Evolutionary conservation across 2,329 filamentous ascomycete genomes (phyloP).

Genomic region (Chaetomium olivaceum): DNA sequence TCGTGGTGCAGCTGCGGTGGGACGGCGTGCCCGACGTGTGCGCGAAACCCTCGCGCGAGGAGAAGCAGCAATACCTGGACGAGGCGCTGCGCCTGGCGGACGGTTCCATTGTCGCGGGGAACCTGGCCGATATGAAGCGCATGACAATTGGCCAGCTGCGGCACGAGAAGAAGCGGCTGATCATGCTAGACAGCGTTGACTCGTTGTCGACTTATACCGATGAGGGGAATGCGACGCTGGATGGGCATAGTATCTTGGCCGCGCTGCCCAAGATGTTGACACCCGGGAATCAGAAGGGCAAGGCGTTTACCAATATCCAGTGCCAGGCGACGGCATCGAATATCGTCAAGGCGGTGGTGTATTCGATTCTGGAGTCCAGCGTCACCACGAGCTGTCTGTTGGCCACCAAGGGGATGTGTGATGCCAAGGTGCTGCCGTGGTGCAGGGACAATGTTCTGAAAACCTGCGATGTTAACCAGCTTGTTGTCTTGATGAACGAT

Average conservation of each 20-base stretch:
- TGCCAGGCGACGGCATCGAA: slow-evolving; percentile 55
- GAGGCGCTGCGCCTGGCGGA: slow-evolving; percentile 37
- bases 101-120: slow-evolving; percentile 35
- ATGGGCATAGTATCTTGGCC: slow-evolving; percentile 42
- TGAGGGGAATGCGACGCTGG: slow-evolving; percentile 44
- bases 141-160: slow-evolving; percentile 40
- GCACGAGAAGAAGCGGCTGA: slow-evolving; percentile 40
- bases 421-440: slow-evolving; percentile 51
- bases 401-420: slow-evolving; percentile 51
- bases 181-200: slow-evolving; percentile 42
- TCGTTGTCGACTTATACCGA: slow-evolving; percentile 46
- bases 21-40: slow-evolving; percentile 52
- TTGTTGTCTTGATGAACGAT: slow-evolving; percentile 53
- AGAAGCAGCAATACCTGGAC: slow-evolving; percentile 42
- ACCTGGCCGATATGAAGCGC: slow-evolving; percentile 39
- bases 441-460: slow-evolving; percentile 44
- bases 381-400: slow-evolving; percentile 47
- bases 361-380: slow-evolving; percentile 47
- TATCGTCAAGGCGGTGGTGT: slow-evolving; percentile 48
- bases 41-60: slow-evolving; percentile 43
- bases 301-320: slow-evolving; percentile 46
- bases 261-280: slow-evolving; percentile 40
- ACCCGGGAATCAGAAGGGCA: slow-evolving; percentile 37
- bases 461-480: slow-evolving; percentile 41
- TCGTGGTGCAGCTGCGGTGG: slow-evolving; percentile 52